A percentile compares a stretch with the other conserved stretches of the same genome.
These are phyloP conservation scores for Saccharomyces pastorianus DNA, from an alignment of 1,139 yeast genomes.

Conservation along the genomic window DNA sequence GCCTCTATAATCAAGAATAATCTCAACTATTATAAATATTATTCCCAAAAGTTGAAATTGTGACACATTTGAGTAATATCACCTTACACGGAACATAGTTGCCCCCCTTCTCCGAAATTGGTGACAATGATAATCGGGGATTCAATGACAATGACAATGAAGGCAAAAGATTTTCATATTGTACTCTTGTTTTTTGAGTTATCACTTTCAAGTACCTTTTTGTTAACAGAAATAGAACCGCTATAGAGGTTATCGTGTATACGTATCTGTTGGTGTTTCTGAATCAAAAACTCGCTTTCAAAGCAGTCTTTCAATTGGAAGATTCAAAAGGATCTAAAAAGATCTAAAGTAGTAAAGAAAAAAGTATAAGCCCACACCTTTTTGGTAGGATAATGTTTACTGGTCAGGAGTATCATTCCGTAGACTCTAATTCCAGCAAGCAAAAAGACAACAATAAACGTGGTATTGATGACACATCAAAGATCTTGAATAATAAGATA, in stretches of 20 bases:
- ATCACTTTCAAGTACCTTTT: not conserved
- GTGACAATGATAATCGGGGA: not conserved
- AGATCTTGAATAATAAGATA: not conserved
- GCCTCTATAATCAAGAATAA: not conserved
- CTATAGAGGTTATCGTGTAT: not conserved
- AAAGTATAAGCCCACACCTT: not conserved
- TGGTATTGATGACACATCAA: not conserved
- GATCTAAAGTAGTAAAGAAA: not conserved
- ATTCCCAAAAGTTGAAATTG: not conserved
- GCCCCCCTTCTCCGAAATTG: not conserved
- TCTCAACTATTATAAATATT: not conserved
- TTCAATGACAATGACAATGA: not conserved
- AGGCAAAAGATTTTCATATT: not conserved
- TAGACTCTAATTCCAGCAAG: not conserved
- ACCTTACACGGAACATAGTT: not conserved
- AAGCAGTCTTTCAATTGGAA: not conserved
- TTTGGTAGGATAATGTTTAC: not conserved
- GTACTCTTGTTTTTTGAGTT: too few relatives aligned
- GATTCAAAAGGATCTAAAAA: not conserved
- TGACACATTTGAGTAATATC: not conserved
- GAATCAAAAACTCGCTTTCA: not conserved
- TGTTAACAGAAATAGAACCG: not conserved
- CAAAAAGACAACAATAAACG: constrained; percentile 2
- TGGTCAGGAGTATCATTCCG: not conserved
- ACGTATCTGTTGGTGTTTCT: not conserved